These are phyloP conservation scores for Termitomyces sp. DNA, from an alignment of 768 basidiomycete species.

Conservation along the genomic window DNA sequence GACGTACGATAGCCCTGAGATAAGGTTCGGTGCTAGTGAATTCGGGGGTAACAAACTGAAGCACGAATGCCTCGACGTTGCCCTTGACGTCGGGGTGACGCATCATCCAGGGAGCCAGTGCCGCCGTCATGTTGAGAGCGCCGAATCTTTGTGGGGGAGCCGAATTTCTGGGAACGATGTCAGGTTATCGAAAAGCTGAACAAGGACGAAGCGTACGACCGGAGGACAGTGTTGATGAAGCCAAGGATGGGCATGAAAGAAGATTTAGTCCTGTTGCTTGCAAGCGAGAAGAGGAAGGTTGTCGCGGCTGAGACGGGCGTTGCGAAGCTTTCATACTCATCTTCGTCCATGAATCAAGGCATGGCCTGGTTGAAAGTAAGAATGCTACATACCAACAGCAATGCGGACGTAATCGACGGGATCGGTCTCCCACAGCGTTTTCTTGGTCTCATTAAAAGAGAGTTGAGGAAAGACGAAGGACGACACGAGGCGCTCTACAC, in stretches of 20 bases:
- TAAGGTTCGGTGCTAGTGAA: constrained; percentile 64
- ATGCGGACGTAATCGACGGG: constrained; percentile 79
- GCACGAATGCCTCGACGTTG: constrained; percentile 74
- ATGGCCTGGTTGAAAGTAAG: not conserved
- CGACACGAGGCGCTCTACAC: constrained; percentile 72
- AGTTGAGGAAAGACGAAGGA: constrained; percentile 85
- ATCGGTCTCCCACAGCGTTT: constrained; percentile 74
- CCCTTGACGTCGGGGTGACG: constrained; percentile 75
- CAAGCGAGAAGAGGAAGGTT: constrained; percentile 73
- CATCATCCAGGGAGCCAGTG: constrained; percentile 76
- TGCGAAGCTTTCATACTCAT: constrained; percentile 77
- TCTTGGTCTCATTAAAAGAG: constrained; percentile 64
- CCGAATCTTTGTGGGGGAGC: constrained; percentile 71
- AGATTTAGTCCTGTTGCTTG: constrained; percentile 75
- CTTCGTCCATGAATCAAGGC: constrained; percentile 28
- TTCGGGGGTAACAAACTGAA: constrained; percentile 70
- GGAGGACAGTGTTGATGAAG: constrained; percentile 72
- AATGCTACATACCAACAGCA: constrained; percentile 51
- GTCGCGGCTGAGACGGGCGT: constrained; percentile 78
- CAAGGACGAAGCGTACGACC: constrained; percentile 40
- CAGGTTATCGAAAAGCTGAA: not conserved
- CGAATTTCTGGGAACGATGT: constrained; percentile 27
- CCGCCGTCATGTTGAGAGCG: constrained; percentile 77
- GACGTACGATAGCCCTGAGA: constrained; percentile 70
- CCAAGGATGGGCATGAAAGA: constrained; percentile 76